Evolutionary conservation across 768 basidiomycete species (phyloP).

Genomic region (Scleroderma bovista): DNA sequence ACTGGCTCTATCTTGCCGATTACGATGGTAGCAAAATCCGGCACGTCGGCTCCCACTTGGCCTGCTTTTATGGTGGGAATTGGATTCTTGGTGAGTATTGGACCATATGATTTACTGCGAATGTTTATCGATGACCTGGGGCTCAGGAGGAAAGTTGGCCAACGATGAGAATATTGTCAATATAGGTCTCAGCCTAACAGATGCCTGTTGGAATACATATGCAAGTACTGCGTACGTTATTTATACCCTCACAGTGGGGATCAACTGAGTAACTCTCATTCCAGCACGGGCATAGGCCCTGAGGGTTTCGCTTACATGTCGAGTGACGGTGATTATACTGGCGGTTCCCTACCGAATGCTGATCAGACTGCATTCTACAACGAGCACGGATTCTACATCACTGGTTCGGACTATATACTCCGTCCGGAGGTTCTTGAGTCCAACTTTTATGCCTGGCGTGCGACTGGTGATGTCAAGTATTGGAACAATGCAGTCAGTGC

Average conservation of each 20-base stretch:
- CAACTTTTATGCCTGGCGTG: conserved; percentile 76
- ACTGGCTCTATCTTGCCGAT: conserved; percentile 62
- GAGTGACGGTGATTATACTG: conserved; percentile 59
- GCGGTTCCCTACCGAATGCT: conserved; percentile 31
- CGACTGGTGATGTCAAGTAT: conserved; percentile 65
- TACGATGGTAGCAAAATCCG: conserved; percentile 43
- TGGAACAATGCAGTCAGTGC: conserved; percentile 58
- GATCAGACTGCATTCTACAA: conserved; percentile 48
- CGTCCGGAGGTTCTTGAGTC: conserved; percentile 78
- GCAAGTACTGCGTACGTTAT: conserved; percentile 54
- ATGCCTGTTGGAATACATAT: conserved; percentile 81
- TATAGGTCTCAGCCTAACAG: conserved; percentile 54
- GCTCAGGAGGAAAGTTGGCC: conserved; percentile 59
- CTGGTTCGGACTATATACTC: conserved; percentile 44
- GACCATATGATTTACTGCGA: neutral
- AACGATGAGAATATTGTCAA: conserved; percentile 69
- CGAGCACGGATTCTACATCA: conserved; percentile 62
- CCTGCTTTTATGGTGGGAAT: conserved; percentile 72
- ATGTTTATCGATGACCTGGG: conserved; percentile 2
- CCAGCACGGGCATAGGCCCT: conserved; percentile 75
- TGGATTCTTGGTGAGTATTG: conserved; percentile 56
- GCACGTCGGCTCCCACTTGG: conserved; percentile 68
- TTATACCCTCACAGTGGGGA: neutral
- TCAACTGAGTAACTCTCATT: conserved; percentile 67
- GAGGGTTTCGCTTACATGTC: conserved; percentile 63